Conservation (phyloP, 2,329 filamentous ascomycete genomes). For the Conoideocrella luteorostrata region DNA sequence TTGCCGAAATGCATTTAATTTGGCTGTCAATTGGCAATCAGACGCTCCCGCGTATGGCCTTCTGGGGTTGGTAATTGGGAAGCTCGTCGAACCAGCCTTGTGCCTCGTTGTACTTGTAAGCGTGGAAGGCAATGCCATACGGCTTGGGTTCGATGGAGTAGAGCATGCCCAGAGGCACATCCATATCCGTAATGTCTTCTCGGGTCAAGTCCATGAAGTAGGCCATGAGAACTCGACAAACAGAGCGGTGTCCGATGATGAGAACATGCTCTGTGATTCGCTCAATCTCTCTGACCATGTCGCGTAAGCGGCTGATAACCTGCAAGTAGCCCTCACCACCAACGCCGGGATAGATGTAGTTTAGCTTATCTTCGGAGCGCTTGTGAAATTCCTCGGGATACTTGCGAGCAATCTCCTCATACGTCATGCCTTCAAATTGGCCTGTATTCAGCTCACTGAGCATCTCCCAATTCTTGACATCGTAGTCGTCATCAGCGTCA, state of each 20-base stretch:
- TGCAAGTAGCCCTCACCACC: conserved; percentile 96
- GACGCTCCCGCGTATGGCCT: conserved; percentile 27
- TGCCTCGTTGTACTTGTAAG: conserved; percentile 79
- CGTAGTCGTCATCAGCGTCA: conserved; percentile 85
- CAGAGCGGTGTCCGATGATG: conserved; percentile 85
- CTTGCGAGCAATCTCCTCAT: conserved; percentile 76
- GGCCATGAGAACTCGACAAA: conserved; percentile 85
- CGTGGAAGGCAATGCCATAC: conserved; percentile 95
- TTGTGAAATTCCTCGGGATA: conserved; percentile 76
- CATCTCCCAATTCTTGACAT: conserved; percentile 97
- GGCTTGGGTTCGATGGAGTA: conserved; percentile 96
- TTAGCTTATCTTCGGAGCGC: conserved; percentile 79
- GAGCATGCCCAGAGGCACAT: conserved; percentile 87
- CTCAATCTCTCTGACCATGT: conserved; percentile 95
- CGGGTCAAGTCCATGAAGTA: conserved; percentile 93
- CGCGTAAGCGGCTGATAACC: conserved; percentile 88
- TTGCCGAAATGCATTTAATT: background rate
- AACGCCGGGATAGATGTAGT: conserved; percentile 93
- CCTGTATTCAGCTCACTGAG: conserved; percentile 94
- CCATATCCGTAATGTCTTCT: conserved; percentile 88
- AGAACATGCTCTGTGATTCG: conserved; percentile 93
- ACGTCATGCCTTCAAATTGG: conserved; percentile 89
- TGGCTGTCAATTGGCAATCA: background rate
- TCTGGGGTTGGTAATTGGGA: conserved; percentile 72
- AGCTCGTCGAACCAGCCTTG: conserved; percentile 78